Evolutionary conservation across 2,329 filamentous ascomycete species (phyloP).

Genomic region (Hansfordia pulvinata): DNA sequence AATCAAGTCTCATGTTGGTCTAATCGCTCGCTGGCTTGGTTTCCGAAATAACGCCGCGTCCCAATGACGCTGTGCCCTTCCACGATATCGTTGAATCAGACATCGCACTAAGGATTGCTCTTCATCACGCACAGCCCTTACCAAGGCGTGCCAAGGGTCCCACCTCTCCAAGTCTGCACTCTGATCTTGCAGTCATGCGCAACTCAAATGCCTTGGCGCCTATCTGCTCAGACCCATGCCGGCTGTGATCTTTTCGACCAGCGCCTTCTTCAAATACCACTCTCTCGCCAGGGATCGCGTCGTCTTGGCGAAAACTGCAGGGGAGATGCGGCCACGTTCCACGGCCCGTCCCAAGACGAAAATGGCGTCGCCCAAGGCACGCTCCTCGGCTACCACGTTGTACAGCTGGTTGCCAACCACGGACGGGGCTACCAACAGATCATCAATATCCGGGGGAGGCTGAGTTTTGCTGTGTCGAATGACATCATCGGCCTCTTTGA

Average conservation of each 20-base stretch:
- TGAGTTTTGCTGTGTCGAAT: conserved; percentile 60
- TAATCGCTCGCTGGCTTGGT: too few species aligned
- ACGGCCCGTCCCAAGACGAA: conserved; percentile 68
- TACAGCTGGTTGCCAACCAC: conserved; percentile 91
- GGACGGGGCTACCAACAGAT: conserved; percentile 83
- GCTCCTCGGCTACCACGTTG: conserved; percentile 75
- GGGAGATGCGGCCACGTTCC: conserved; percentile 56
- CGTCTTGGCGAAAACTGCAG: conserved; percentile 66
- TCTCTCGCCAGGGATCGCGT: conserved; percentile 63
- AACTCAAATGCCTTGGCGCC: too few species aligned
- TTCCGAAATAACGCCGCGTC: too few species aligned
- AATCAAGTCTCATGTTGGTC: too few species aligned
- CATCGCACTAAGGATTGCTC: too few species aligned
- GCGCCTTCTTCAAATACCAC: conserved; percentile 72
- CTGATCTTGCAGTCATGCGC: too few species aligned
- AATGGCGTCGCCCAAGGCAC: conserved; percentile 73
- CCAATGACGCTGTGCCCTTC: too few species aligned
- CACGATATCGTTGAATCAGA: too few species aligned
- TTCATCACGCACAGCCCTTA: too few species aligned
- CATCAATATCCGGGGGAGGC: conserved; percentile 67
- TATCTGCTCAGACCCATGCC: conserved; percentile 68
- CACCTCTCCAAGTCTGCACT: too few species aligned
- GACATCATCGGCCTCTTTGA: conserved; percentile 65
- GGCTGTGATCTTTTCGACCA: conserved; percentile 62
- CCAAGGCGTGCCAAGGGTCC: too few species aligned